A percentile compares a stretch with the other conserved stretches of the same genome.
phyloP scores from a whole-genome alignment of 2,329 filamentous ascomycete genomes.

The Fusarium tupiense region DNA sequence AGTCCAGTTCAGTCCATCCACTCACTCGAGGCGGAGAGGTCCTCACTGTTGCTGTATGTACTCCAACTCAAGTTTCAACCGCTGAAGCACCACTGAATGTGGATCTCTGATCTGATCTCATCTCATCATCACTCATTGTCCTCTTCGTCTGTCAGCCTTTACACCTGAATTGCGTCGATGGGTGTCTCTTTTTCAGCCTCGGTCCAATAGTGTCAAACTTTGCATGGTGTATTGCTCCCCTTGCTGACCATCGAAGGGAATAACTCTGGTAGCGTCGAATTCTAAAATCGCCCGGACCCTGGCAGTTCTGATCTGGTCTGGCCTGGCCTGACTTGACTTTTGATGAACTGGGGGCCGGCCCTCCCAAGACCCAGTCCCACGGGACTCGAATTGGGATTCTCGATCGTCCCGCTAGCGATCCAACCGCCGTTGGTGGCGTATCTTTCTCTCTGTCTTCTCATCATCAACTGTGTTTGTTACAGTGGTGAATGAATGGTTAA shows the following conservation, averaged over 20 bases:
- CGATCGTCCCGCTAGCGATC: slow-evolving; percentile 30
- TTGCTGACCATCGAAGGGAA: slow-evolving; percentile 1
- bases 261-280: slow-evolving; percentile 1
- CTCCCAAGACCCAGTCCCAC: slow-evolving; percentile 15
- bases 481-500: background rate
- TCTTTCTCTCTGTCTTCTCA: background rate
- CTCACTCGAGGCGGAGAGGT: background rate
- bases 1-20: background rate
- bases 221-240: background rate
- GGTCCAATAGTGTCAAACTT: background rate
- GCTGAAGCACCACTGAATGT: background rate
- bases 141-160: background rate
- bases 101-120: slow-evolving; percentile 8
- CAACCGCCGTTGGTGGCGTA: slow-evolving; percentile 26
- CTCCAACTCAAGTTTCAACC: background rate
- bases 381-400: slow-evolving; percentile 23
- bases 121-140: background rate
- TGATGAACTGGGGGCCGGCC: background rate
- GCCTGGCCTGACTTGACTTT: background rate
- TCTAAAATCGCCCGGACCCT: slow-evolving; percentile 14
- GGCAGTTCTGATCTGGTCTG: background rate
- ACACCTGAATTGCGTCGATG: background rate
- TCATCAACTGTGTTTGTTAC: background rate
- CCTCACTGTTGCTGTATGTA: background rate
- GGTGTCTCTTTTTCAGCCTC: background rate